A percentile compares a stretch with the other conserved stretches of the same genome.
phyloP scores from a whole-genome alignment of 495 filamentous ascomycete species.

The Aspergillus asperescens region DNA sequence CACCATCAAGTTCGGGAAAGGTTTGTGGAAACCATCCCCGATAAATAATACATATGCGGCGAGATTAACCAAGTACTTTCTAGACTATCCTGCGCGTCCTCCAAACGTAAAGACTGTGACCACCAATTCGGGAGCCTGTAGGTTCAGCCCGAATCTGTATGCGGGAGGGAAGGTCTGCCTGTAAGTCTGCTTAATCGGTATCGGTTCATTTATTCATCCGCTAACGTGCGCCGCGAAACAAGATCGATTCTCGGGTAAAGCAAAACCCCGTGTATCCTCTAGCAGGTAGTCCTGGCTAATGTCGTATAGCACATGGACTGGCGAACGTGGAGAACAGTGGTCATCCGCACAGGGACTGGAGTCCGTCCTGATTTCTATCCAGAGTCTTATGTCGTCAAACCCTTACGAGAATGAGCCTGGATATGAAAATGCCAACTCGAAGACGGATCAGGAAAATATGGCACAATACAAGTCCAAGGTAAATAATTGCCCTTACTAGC shows the following conservation, averaged over 20 bases:
- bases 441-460: constrained; percentile 67
- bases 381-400: constrained; percentile 89
- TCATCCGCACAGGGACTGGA: constrained; percentile 92
- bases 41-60: neutral
- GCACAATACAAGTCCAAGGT: constrained; percentile 85
- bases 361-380: constrained; percentile 90
- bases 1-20: constrained; percentile 21
- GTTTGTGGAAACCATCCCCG: neutral
- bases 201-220: neutral
- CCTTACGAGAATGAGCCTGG: constrained; percentile 97
- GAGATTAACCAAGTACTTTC: neutral
- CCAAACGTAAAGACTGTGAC: constrained; percentile 71
- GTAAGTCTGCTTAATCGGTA: constrained; percentile 39
- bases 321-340: constrained; percentile 87
- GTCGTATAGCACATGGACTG: constrained; percentile 78
- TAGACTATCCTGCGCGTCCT: constrained; percentile 84
- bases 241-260: constrained; percentile 88
- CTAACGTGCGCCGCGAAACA: constrained; percentile 17
- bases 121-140: constrained; percentile 78
- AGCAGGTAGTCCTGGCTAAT: constrained; percentile 12
- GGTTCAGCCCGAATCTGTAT: constrained; percentile 98
- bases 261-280: neutral
- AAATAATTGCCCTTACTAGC: neutral
- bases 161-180: constrained; percentile 85
- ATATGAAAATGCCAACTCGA: constrained; percentile 67